Base-by-base conservation (phyloP, 139 green algal species). In the Diplosphaera chodatii region DNA sequence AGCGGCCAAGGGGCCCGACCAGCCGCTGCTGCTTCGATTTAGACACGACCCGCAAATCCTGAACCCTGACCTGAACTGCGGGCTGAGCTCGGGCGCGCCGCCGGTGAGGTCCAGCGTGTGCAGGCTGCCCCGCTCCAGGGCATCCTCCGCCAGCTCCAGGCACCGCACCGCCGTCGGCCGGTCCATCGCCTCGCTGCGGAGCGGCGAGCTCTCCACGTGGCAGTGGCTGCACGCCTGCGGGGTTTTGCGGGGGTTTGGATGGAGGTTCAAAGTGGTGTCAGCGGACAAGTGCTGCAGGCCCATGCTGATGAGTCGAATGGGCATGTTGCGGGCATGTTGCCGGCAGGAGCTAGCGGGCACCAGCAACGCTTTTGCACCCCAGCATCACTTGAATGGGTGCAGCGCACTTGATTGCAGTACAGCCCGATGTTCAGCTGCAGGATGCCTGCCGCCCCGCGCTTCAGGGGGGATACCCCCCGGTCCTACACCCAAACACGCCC, bases 391-490 rank as follows among this genome's bases (percentile, higher is more conserved):
- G n/a, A n/a, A n/a, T n/a, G n/a, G n/a, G n/a, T n/a, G n/a, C n/a
- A n/a, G n/a, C 37, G 37, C 2, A 90, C 90, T 79, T 99, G 94
- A 83, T 99, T 99, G 91, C 94, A 99, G 84, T 96, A 97, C 10
- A 99, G 85, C 0, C 94, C 94, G 32, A 98, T 94, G 82, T 99
- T 99, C 22, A 98, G 84, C 84, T 99, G 94, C 3, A 99, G 56
- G 1, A 91, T 48, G 13, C 37, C 37, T 13, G 37, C 37, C 37
- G 37, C 10, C 8, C 37, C 10, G 10, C 37, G 37, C 37, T 48
- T 48, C 37, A 48, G 37, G 10, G 37, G 37, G 93, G 33, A 70
- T 4, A 82, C 78, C 40, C 80, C 83, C 21, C 30, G 29, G 4
- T 78, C 65, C 77, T 84, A n/a, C n/a, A n/a, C n/a, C n/a, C n/a